These are phyloP conservation scores for Chrysoporthe cubensis DNA, from an alignment of 2,329 filamentous ascomycete genomes.

Conservation along the genomic window DNA sequence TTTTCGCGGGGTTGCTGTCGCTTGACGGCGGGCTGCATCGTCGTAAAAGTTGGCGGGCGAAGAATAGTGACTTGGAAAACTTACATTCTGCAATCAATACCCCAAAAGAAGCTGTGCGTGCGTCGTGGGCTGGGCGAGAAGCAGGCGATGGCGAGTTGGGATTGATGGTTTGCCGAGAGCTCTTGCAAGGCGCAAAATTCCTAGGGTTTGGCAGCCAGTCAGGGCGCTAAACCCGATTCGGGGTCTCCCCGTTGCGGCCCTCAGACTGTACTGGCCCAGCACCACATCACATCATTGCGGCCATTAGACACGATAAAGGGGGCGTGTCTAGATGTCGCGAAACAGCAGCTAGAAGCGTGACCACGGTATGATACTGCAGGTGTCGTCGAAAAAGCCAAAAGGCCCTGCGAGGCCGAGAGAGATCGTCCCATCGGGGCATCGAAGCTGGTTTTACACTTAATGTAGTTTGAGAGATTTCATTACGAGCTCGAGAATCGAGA, in stretches of 20 bases:
- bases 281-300: background rate
- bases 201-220: constrained; percentile 49
- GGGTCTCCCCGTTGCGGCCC: constrained; percentile 38
- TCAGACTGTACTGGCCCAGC: background rate
- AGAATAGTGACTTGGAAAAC: constrained; percentile 13
- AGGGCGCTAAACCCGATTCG: constrained; percentile 45
- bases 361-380: background rate
- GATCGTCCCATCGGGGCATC: background rate
- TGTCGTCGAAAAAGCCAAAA: background rate
- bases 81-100: constrained; percentile 23
- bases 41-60: background rate
- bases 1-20: constrained; percentile 13
- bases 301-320: background rate
- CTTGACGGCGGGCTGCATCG: background rate
- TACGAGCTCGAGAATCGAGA: constrained; percentile 10
- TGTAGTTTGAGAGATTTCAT: constrained; percentile 38
- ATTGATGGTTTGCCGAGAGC: constrained; percentile 24
- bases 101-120: constrained; percentile 13
- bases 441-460: background rate
- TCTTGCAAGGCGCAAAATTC: constrained; percentile 27
- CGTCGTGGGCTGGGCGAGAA: constrained; percentile 21
- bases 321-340: too few relatives aligned
- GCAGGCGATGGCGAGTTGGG: constrained; percentile 18
- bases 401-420: background rate
- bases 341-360: background rate